Evolutionary conservation across 768 basidiomycete genomes (phyloP), one percentile per base, ranked within the genome.

Genomic region (Rhodocollybia butyracea): DNA sequence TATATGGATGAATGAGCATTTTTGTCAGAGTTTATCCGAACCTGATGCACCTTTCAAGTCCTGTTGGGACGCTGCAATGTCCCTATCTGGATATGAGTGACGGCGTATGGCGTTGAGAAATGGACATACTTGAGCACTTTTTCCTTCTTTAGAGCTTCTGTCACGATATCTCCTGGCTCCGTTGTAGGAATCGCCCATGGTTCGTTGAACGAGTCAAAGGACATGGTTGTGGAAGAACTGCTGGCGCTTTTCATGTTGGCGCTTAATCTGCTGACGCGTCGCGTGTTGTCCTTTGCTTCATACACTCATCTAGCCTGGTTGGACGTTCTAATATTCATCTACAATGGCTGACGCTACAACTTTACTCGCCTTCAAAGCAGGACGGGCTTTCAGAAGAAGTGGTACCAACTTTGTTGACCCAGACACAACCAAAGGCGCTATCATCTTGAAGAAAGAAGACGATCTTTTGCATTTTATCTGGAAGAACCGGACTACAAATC

Each of bases 71-170:
- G 89, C 83, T 17, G 75, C 59, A 32, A 94, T 87, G 22, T 94
- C 91, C 64, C 91, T 94, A 56, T 13, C 5, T 3, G 39, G 57
- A 57, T 26, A 21, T 26, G 26, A 36, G 50, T 24, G 2, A 5
- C 26, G 26, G 22, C 41, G n/a, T 43, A 48, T 29, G 21, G 42
- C n/a, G 8, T 3, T 47, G 39, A 11, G 53, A 47, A 27, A 21
- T 10, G 36, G 38, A 15, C 40, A 34, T 58, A 92, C 91, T 86
- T 89, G 66, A 94, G 80, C 8, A 88, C 61, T 54, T 85, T 76
- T 65, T 94, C 91, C 63, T 92, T 94, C 66, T 72, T 77, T 50
- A 94, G 74, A 6, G 91, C 85, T 60, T 91, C 88, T 59, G 82
- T 83, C 36, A 94, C 79, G 36, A 88, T 76, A 64, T 91, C 88